Conservation (phyloP, 108 stramenopile species). For the Skeletonema potamos region DNA sequence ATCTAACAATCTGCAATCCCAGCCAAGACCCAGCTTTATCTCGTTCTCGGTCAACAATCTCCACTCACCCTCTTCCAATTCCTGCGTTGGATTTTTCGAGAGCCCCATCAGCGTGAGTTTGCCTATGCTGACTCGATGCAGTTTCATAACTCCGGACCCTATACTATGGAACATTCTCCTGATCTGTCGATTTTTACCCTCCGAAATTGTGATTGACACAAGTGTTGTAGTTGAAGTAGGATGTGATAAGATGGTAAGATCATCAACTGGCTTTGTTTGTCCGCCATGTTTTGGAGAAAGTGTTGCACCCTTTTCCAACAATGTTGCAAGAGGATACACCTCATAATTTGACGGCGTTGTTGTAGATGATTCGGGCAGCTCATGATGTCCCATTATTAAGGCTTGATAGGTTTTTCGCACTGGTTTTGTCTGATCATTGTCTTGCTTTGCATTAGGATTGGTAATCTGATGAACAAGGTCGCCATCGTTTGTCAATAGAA, state of each 20-base stretch:
- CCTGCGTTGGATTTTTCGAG: neutral
- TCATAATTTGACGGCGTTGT: slow-evolving; percentile 1
- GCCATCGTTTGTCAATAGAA: slow-evolving; percentile 74
- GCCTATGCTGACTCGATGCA: slow-evolving; percentile 55
- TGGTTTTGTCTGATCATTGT: neutral
- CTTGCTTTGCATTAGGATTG: slow-evolving; percentile 46
- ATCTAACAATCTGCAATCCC: slow-evolving; percentile 32
- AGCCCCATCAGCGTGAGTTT: slow-evolving; percentile 20
- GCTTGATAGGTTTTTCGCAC: slow-evolving; percentile 66
- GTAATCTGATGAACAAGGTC: slow-evolving; percentile 67
- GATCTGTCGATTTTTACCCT: slow-evolving; percentile 75
- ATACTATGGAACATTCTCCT: slow-evolving; percentile 75
- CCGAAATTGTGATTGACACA: slow-evolving; percentile 57
- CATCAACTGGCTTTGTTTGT: slow-evolving; percentile 47
- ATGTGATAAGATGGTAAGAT: slow-evolving; percentile 48
- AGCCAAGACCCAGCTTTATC: slow-evolving; percentile 37
- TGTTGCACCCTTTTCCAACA: slow-evolving; percentile 50
- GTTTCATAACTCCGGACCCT: slow-evolving; percentile 69
- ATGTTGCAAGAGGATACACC: slow-evolving; percentile 3
- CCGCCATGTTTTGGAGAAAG: slow-evolving; percentile 63
- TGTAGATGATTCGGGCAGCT: slow-evolving; percentile 7
- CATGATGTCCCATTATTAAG: slow-evolving; percentile 67
- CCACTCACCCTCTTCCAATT: slow-evolving; percentile 56
- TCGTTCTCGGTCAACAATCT: slow-evolving; percentile 54
- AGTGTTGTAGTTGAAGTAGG: slow-evolving; percentile 60